Evolutionary conservation across 2,329 filamentous ascomycete genomes (phyloP), one percentile per base, ranked within the genome.

Genomic region (Hirsutella thompsonii): DNA sequence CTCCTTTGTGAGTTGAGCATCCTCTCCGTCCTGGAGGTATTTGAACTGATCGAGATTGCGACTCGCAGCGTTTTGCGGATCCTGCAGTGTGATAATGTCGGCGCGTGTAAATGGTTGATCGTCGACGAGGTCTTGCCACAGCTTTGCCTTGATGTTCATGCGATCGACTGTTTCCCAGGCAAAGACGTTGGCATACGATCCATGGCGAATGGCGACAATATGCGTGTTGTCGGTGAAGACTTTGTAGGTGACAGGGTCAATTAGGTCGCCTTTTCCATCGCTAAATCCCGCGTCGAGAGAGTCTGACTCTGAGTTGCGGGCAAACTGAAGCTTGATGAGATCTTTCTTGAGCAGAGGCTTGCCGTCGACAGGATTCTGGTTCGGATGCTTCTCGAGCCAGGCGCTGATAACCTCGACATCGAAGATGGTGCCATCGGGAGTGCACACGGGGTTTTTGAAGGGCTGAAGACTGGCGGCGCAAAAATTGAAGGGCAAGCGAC

Each of bases 141-240:
- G 83, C 73, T 95, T 96, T 38, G 87, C 74, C 67, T 96, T 96
- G 62, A 98, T 82, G 60, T 98, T 98, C 66, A 98, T 76, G 52
- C 85, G 76, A 62, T 96, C 86, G 30, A 98, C 78, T 2, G 93
- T 98, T 55, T 98, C 93, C 76, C 83, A 95, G 1, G 89, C 81
- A 58, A 96, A 98, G 4, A 94, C 92, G 62, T 98, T 98, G 38
- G 90, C 90, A 43, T 89, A 90, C 42, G 72, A 83, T 41, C 76
- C 78, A 60, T 83, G 79, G 43, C 79, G 74, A 47, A 98, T 71
- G 14, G 89, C 90, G 36, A 96, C 86, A 44, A 98, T 86, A 61
- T 96, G 92, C 4, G 92, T 96, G 61, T 96, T 96, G 59, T 98
- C 88, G 37, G 92, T 98, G 55, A 98, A 87, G 34, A 94, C 84